Conservation (phyloP, 345 rosid species). For the Syzygium aromaticum region DNA sequence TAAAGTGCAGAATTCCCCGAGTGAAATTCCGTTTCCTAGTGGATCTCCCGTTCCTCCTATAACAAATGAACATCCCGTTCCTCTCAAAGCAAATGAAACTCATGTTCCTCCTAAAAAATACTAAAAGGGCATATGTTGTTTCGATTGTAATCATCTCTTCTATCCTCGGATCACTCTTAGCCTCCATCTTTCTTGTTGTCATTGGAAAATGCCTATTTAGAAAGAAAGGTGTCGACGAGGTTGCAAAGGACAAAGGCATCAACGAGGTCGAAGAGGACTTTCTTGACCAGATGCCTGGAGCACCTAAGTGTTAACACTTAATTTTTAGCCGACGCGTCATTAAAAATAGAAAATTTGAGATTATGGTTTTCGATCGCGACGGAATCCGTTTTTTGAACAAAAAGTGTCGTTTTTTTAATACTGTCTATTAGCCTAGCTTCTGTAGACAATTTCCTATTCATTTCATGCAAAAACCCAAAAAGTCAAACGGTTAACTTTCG, state of each 20-base stretch:
- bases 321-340: too few species aligned
- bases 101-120: neutral
- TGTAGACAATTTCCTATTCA: too few species aligned
- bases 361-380: too few species aligned
- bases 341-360: too few species aligned
- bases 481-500: too few species aligned
- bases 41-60: neutral
- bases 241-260: neutral
- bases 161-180: neutral
- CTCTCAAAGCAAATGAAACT: neutral
- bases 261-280: neutral
- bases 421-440: too few species aligned
- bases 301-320: too few species aligned
- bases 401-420: too few species aligned
- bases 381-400: too few species aligned
- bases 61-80: neutral
- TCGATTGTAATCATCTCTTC: neutral
- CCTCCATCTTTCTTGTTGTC: neutral
- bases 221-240: neutral
- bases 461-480: too few species aligned
- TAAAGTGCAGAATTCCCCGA: neutral
- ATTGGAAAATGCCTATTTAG: neutral
- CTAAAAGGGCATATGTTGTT: neutral
- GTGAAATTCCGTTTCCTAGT: neutral
- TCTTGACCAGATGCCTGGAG: neutral